These are phyloP conservation scores for Geoglossum cookeanum DNA, from an alignment of 2,329 filamentous ascomycete species.

Conservation along the genomic window DNA sequence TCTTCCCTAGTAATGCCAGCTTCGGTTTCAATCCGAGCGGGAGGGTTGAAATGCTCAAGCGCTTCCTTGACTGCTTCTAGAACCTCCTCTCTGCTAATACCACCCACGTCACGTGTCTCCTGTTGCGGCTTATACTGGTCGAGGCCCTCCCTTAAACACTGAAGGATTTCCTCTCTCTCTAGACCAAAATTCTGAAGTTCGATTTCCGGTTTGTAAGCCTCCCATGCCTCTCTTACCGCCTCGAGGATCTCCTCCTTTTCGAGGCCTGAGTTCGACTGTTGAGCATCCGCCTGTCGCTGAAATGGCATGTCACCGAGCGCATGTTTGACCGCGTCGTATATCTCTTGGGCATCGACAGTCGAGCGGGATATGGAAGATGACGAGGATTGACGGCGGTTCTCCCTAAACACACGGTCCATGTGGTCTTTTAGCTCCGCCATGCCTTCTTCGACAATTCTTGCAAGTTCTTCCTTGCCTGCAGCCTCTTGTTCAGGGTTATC, in stretches of 20 bases:
- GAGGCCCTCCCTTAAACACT: slow-evolving; percentile 70
- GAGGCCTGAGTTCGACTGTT: slow-evolving; percentile 26
- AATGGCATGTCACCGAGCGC: slow-evolving; percentile 41
- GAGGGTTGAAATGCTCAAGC: slow-evolving; percentile 31
- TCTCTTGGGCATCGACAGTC: slow-evolving; percentile 59
- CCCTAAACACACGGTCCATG: slow-evolving; percentile 59
- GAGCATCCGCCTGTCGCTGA: slow-evolving; percentile 23
- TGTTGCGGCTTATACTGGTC: slow-evolving; percentile 39
- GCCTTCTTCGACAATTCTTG: slow-evolving; percentile 59
- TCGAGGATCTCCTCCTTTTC: slow-evolving; percentile 70
- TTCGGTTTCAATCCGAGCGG: slow-evolving; percentile 16
- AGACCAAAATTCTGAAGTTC: slow-evolving; percentile 78
- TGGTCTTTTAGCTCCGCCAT: slow-evolving; percentile 69
- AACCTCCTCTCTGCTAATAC: slow-evolving; percentile 40
- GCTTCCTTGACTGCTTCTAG: slow-evolving; percentile 44
- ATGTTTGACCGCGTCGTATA: slow-evolving; percentile 67
- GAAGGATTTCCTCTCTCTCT: slow-evolving; percentile 75
- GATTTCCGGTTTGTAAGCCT: slow-evolving; percentile 85
- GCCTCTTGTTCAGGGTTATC: slow-evolving; percentile 20
- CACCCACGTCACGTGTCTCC: background rate
- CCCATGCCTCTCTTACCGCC: slow-evolving; percentile 79
- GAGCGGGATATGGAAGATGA: slow-evolving; percentile 42
- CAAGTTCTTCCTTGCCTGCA: slow-evolving; percentile 45
- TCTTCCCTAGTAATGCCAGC: slow-evolving; percentile 29
- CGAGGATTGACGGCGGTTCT: slow-evolving; percentile 51